phyloP scores from a whole-genome alignment of 345 rosid species.

The Salix arbutifolia region DNA sequence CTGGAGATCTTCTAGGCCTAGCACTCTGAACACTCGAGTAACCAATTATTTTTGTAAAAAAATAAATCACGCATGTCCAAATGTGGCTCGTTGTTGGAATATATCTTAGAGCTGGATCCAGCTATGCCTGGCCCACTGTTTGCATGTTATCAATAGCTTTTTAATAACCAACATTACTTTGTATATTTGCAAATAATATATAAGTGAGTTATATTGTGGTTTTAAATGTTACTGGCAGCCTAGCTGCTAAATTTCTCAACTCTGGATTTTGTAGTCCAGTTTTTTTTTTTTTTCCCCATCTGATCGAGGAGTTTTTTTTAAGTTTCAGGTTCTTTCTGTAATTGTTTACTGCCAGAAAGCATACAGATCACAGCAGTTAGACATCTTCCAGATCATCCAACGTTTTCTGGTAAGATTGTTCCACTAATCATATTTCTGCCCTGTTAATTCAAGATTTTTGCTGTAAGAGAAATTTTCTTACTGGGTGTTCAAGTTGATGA shows the following conservation, averaged over 20 bases:
- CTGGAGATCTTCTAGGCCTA: neutral
- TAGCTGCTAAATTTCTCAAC: neutral
- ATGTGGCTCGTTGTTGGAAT: neutral
- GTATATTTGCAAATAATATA: neutral
- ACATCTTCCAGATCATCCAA: conserved; percentile 70
- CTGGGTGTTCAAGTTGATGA: neutral
- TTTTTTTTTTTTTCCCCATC: conserved; percentile 2
- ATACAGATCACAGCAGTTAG: conserved; percentile 73
- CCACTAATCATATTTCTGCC: neutral
- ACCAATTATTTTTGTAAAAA: neutral
- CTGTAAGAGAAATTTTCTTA: neutral
- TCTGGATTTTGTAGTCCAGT: conserved; percentile 1
- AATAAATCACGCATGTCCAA: neutral
- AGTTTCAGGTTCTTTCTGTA: conserved; percentile 88
- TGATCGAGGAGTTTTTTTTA: conserved; percentile 15
- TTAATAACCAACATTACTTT: neutral
- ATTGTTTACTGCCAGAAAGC: conserved; percentile 85
- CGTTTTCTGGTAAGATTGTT: conserved; percentile 58
- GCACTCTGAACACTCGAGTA: neutral
- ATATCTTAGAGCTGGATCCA: neutral
- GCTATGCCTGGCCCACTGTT: neutral
- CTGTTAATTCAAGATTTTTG: neutral
- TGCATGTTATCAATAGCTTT: neutral
- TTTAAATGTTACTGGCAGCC: neutral
- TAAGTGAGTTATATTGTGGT: neutral